Base-by-base conservation (phyloP, 805 yeast genomes). In the Maudiozyma pseudohumilis region DNA sequence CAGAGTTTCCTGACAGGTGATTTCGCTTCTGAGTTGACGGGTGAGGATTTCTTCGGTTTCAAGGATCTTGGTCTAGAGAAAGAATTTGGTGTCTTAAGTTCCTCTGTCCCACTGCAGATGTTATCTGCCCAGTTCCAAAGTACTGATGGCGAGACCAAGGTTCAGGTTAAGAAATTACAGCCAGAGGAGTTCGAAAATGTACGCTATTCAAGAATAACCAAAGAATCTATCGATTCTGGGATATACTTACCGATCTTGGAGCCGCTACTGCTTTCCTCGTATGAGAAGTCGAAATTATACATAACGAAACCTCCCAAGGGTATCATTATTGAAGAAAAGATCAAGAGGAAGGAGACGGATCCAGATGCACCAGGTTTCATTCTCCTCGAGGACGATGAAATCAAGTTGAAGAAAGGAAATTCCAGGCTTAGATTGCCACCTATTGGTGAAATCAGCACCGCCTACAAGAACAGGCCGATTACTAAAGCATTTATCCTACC, bases 21-120 rank as follows among this genome's bases (percentile, higher is more conserved):
- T 52, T 92, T 92, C 57, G 81, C 96, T 1, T 80, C 75, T 49
- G 96, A 88, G 43, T 64, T 92, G 27, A 59, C 65, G 1, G 98
- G 97, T 6, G 98, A 89, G 50, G 99, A 92, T 62, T 92, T 88
- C 70, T 94, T 94, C 64, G 99, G 99, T 0, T 94, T 92, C 67
- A 82, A 74, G 54, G 97, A 89, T 47, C 66, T 92, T 34, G 98
- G 98, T 0, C 64, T 92, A 37, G 97, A 89, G 52, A 84, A 80
- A 50, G 99, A 92, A 58, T 81, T 86, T 56, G 88, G 89, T 9
- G 65, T 89, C 55, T 61, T 87, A 35, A 80, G 88, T 21, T 72
- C 88, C 3, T 75, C 95, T 0, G 86, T 92, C 20, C 98, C 99
- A 2, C 66, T 94, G 31, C 95, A 89, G 59, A 65, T 92, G 40